Conservation (phyloP, 371 early-diverging fungal genomes). For the Mortierella sp. region DNA sequence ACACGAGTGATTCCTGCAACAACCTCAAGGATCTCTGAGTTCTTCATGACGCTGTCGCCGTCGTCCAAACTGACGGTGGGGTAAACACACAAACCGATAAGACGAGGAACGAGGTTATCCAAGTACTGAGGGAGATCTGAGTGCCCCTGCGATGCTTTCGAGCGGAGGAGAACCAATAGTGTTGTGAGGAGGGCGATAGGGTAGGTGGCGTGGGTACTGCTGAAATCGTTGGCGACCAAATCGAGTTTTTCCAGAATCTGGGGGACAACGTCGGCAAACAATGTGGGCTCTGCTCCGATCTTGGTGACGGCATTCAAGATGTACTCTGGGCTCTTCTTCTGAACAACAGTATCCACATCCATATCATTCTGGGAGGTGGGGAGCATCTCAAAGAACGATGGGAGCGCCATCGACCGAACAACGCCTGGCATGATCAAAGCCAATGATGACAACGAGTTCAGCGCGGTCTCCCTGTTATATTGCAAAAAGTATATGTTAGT, state of each 20-base stretch:
- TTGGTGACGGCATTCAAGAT: conserved; percentile 56
- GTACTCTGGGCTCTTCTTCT: conserved; percentile 47
- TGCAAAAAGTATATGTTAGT: neutral
- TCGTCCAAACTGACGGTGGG: conserved; percentile 58
- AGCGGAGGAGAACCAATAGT: conserved; percentile 60
- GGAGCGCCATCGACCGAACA: conserved; percentile 54
- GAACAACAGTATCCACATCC: conserved; percentile 52
- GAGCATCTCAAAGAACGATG: conserved; percentile 51
- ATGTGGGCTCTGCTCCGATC: conserved; percentile 55
- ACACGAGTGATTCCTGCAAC: conserved; percentile 63
- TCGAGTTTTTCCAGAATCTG: conserved; percentile 51
- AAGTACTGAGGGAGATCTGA: conserved; percentile 64
- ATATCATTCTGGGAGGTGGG: conserved; percentile 53
- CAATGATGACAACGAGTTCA: conserved; percentile 53
- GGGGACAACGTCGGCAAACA: conserved; percentile 57
- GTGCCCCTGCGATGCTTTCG: conserved; percentile 61
- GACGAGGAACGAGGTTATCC: conserved; percentile 60
- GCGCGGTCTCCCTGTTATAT: conserved; percentile 49
- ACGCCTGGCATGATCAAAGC: conserved; percentile 51
- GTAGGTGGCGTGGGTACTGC: conserved; percentile 51
- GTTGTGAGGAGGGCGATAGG: conserved; percentile 62
- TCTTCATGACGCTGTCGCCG: conserved; percentile 49
- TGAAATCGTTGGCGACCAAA: conserved; percentile 31
- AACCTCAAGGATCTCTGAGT: conserved; percentile 57
- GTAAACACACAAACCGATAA: conserved; percentile 62